These are phyloP conservation scores for Rhodamnia rubescens DNA, from an alignment of 345 rosid genomes.

Conservation along the genomic window DNA sequence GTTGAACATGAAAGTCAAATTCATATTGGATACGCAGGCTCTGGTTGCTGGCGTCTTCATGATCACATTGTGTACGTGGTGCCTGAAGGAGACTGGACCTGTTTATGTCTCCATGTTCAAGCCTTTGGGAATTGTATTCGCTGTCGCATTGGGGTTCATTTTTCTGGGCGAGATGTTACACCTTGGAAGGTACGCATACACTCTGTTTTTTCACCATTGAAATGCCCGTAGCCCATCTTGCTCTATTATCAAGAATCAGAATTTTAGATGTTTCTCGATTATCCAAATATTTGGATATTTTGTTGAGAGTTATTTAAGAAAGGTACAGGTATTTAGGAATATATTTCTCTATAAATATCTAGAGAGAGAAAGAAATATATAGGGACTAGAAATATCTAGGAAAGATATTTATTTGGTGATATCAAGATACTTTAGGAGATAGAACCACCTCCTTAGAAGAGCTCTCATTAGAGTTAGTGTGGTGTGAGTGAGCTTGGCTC, in stretches of 20 bases:
- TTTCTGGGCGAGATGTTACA: slow-evolving; percentile 33
- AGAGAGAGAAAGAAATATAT: not conserved
- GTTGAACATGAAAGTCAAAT: not conserved
- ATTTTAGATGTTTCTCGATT: too few species aligned
- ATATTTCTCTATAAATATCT: not conserved
- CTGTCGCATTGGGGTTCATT: slow-evolving; percentile 29
- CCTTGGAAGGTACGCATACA: slow-evolving; percentile 34
- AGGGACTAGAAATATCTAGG: too few species aligned
- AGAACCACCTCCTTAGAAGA: not conserved
- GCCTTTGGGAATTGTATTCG: slow-evolving; percentile 46
- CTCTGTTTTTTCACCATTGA: not conserved
- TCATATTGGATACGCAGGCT: not conserved
- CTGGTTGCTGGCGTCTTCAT: slow-evolving; percentile 18
- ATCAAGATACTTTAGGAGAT: not conserved
- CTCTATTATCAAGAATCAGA: not conserved
- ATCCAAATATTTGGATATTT: too few species aligned
- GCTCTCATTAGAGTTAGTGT: too few species aligned
- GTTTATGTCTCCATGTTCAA: slow-evolving; percentile 62
- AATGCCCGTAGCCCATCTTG: not conserved
- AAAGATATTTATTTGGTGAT: too few species aligned
- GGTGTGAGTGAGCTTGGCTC: too few species aligned
- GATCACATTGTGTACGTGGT: slow-evolving; percentile 40
- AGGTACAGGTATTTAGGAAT: not conserved
- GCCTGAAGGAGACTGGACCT: slow-evolving; percentile 49
- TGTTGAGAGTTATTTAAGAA: not conserved